A percentile compares a stretch with the other conserved stretches of the same genome.
Evolutionary conservation across 1,284 basidiomycete genomes (phyloP).

Genomic region (Thecaphora thlaspeos): DNA sequence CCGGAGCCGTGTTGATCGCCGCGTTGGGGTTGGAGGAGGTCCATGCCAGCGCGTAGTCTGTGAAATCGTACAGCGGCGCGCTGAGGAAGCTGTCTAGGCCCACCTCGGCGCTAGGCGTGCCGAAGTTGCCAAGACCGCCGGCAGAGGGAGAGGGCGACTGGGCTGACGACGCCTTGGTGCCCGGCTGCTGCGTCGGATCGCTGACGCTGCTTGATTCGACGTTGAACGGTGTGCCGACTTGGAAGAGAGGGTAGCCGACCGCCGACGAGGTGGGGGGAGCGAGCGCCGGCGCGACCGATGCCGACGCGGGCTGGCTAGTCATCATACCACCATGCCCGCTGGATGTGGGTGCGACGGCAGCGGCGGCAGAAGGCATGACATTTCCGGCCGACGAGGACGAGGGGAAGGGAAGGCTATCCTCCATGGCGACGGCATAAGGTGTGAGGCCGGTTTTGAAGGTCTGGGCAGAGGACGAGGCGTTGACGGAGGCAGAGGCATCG

Average conservation of each 20-base stretch:
- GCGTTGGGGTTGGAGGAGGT: constrained; percentile 16
- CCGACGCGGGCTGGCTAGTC: no score
- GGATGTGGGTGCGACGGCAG: no score
- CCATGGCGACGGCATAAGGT: no score
- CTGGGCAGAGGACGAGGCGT: no score
- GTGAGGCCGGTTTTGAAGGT: no score
- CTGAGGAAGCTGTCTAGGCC: constrained; percentile 25
- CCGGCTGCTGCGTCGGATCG: neutral
- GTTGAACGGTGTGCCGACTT: neutral
- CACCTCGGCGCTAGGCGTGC: constrained; percentile 40
- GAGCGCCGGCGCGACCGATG: no score
- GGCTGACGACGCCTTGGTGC: constrained; percentile 5
- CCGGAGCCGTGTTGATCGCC: neutral
- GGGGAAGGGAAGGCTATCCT: no score
- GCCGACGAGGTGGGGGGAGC: neutral
- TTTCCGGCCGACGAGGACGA: no score
- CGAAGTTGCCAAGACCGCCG: neutral
- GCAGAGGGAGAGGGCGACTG: neutral
- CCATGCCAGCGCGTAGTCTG: constrained; percentile 35
- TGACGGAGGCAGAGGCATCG: no score
- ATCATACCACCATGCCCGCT: no score
- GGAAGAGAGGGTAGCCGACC: neutral
- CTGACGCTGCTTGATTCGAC: neutral
- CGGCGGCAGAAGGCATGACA: no score
- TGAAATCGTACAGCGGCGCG: constrained; percentile 30